These are phyloP conservation scores for Rhodomyrtus psidioides DNA, from an alignment of 441 rosid genomes.

Conservation along the genomic window DNA sequence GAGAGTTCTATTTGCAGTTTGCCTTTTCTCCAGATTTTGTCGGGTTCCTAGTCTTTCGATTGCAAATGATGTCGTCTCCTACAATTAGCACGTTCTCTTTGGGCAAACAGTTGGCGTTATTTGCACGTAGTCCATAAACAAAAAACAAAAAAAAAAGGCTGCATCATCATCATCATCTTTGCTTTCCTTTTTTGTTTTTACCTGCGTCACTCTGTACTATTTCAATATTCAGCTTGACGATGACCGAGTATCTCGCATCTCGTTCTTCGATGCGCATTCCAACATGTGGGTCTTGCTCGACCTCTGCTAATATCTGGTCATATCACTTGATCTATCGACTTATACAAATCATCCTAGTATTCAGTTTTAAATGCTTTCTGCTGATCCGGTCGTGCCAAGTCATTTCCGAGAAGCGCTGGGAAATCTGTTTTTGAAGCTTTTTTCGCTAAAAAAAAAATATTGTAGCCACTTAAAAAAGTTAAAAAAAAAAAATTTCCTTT, in stretches of 20 bases:
- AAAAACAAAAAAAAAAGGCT: too few relatives aligned
- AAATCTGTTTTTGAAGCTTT: too few relatives aligned
- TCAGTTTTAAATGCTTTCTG: neutral
- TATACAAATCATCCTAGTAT: neutral
- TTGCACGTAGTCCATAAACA: neutral
- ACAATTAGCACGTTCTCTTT: neutral
- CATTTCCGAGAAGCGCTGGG: neutral
- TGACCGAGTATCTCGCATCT: neutral
- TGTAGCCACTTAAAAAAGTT: too few relatives aligned
- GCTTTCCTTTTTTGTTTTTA: neutral
- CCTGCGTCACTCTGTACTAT: fast-evolving
- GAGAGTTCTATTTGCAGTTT: neutral
- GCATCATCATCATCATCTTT: neutral
- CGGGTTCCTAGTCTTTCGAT: neutral
- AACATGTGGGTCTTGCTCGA: too few relatives aligned
- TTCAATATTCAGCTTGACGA: neutral
- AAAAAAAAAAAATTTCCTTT: too few relatives aligned
- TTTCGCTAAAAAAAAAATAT: too few relatives aligned
- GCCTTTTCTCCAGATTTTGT: neutral
- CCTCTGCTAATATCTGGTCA: too few relatives aligned
- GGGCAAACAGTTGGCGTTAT: neutral
- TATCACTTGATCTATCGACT: neutral
- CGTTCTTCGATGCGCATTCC: neutral
- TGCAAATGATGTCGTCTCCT: neutral
- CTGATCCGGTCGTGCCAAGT: neutral